Conservation (phyloP, 768 basidiomycete species). For the Leccinum disarticulatum region DNA sequence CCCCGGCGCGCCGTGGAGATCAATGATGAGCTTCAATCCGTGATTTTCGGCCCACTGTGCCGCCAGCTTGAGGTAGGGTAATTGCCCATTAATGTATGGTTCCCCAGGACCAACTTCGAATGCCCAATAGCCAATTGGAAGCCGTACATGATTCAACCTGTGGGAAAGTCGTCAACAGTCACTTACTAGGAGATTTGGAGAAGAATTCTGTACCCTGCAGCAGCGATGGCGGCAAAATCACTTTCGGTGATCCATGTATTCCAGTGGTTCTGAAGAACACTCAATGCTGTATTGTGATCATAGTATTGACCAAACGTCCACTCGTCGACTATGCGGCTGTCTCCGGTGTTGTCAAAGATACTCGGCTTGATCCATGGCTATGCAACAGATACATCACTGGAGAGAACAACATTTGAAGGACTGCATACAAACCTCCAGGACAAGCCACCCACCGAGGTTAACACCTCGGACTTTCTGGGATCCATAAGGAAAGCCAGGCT, state of each 20-base stretch:
- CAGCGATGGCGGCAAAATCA: conserved; percentile 75
- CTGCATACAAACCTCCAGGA: conserved; percentile 44
- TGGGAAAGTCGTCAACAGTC: conserved; percentile 7
- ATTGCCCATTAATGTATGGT: conserved; percentile 76
- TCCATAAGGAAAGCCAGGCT: conserved; percentile 71
- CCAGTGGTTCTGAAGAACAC: conserved; percentile 68
- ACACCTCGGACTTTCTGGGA: conserved; percentile 76
- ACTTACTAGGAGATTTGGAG: not conserved
- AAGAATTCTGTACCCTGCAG: conserved; percentile 55
- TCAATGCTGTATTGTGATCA: conserved; percentile 45
- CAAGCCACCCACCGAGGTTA: conserved; percentile 72
- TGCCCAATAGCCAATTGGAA: conserved; percentile 91
- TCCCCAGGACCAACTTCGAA: conserved; percentile 78
- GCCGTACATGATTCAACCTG: conserved; percentile 78
- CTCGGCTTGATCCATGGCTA: conserved; percentile 82
- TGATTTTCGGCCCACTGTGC: conserved; percentile 67
- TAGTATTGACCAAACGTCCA: conserved; percentile 75
- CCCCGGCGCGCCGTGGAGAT: conserved; percentile 79
- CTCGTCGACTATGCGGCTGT: conserved; percentile 66
- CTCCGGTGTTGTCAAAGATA: conserved; percentile 58
- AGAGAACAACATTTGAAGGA: not conserved
- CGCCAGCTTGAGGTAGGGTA: conserved; percentile 66
- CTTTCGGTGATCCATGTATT: conserved; percentile 80
- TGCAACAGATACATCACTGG: conserved; percentile 40
- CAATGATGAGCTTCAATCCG: conserved; percentile 79